Evolutionary conservation across 2,329 filamentous ascomycete species (phyloP).

Genomic region (Ilyonectria sp.): DNA sequence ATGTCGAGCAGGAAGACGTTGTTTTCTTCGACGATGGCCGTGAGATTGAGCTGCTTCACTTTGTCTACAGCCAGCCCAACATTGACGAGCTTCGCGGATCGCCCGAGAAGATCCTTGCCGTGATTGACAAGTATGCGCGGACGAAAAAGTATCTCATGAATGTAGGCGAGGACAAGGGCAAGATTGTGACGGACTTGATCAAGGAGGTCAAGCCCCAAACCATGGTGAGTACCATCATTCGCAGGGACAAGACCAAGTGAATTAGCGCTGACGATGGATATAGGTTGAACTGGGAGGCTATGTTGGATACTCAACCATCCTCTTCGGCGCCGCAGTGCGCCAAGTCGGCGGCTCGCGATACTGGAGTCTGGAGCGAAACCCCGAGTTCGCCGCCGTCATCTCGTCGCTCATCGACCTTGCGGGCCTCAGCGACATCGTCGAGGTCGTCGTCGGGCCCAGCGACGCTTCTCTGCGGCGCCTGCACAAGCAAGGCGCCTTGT

Average conservation of each 20-base stretch:
- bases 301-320: slow-evolving; percentile 84
- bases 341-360: slow-evolving; percentile 76
- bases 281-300: slow-evolving; percentile 84
- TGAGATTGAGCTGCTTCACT: slow-evolving; percentile 81
- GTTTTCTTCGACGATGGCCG: slow-evolving; percentile 77
- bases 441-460: slow-evolving; percentile 79
- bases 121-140: slow-evolving; percentile 76
- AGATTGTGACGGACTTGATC: slow-evolving; percentile 79
- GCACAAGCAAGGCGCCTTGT: slow-evolving; percentile 65
- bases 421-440: slow-evolving; percentile 79
- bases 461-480: slow-evolving; percentile 76
- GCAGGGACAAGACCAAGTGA: too few relatives aligned
- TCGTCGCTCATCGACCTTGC: slow-evolving; percentile 80
- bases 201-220: slow-evolving; percentile 74
- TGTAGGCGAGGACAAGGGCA: slow-evolving; percentile 81
- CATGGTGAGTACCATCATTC: slow-evolving; percentile 64
- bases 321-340: slow-evolving; percentile 79
- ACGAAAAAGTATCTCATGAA: slow-evolving; percentile 85
- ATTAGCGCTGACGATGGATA: neutral
- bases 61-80: slow-evolving; percentile 74
- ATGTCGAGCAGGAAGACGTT: slow-evolving; percentile 57
- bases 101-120: slow-evolving; percentile 74
- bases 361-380: slow-evolving; percentile 80
- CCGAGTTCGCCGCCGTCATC: slow-evolving; percentile 81
- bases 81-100: slow-evolving; percentile 75